These are phyloP conservation scores for Fomitopsis pulvina DNA, from an alignment of 768 basidiomycete species.

Conservation along the genomic window DNA sequence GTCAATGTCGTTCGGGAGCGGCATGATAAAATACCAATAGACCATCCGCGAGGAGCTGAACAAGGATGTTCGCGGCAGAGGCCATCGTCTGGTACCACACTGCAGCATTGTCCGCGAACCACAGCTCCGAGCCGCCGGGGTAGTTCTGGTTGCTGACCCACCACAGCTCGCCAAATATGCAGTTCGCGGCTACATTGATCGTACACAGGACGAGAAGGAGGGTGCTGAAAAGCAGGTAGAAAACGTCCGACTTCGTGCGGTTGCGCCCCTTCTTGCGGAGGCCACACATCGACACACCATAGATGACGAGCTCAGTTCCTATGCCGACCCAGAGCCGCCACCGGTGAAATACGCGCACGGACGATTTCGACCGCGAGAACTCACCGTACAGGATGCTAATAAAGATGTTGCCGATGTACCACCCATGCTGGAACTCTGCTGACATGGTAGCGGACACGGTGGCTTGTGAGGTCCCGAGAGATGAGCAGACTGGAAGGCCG, in stretches of 20 bases:
- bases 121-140: slow-evolving; percentile 31
- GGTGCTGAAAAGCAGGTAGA: slow-evolving; percentile 16
- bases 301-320: slow-evolving; percentile 24
- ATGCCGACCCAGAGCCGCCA: no score
- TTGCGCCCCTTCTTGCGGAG: slow-evolving; percentile 1
- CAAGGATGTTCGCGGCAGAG: slow-evolving; percentile 11
- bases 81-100: slow-evolving; percentile 28
- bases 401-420: slow-evolving; percentile 23
- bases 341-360: no score
- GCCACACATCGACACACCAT: slow-evolving; percentile 17
- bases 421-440: slow-evolving; percentile 17
- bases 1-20: no score
- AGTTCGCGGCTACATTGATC: slow-evolving; percentile 23
- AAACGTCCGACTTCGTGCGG: neutral
- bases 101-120: slow-evolving; percentile 21
- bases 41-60: slow-evolving; percentile 32
- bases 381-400: slow-evolving; percentile 23
- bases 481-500: no score
- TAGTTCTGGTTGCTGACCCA: slow-evolving; percentile 29
- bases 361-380: no score
- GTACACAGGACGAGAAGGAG: slow-evolving; percentile 26
- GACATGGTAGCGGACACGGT: no score
- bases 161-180: slow-evolving; percentile 28
- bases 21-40: no score
- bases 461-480: no score